Percentiles rank a stretch among this genome's conserved stretches.
phyloP scores from a whole-genome alignment of 345 rosid genomes.

The Pistacia integerrima region DNA sequence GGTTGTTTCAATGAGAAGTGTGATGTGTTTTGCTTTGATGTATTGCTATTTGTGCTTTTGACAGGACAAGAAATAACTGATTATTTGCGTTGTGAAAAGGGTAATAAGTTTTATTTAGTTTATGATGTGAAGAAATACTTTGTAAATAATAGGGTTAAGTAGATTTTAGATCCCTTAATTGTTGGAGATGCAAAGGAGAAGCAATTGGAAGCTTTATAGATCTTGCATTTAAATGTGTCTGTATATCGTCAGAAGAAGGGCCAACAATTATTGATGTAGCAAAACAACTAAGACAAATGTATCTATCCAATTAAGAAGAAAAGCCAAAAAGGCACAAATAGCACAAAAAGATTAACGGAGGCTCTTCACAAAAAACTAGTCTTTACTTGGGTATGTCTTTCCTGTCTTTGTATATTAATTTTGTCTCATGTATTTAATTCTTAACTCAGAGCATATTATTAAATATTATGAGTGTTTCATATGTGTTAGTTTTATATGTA shows the following conservation, averaged over 20 bases:
- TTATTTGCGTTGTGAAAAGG: not conserved
- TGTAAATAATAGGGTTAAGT: not conserved
- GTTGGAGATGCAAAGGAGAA: not conserved
- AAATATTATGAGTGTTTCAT: too few species aligned
- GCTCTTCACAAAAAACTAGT: too few species aligned
- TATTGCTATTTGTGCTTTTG: not conserved
- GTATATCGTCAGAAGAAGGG: not conserved
- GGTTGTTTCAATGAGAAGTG: slow-evolving; percentile 20
- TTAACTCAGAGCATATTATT: too few species aligned
- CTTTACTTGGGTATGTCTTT: too few species aligned
- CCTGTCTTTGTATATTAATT: too few species aligned
- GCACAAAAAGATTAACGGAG: too few species aligned
- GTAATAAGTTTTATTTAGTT: not conserved
- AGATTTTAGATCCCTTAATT: too few species aligned
- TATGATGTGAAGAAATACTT: not conserved
- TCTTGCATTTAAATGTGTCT: not conserved
- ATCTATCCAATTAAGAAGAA: not conserved
- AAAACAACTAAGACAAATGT: not conserved
- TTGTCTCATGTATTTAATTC: too few species aligned
- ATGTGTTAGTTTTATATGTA: too few species aligned
- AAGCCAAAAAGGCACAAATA: too few species aligned
- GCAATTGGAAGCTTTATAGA: not conserved
- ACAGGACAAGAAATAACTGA: not conserved
- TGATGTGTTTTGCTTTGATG: slow-evolving; percentile 14
- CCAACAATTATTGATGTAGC: not conserved